Evolutionary conservation across 2,329 filamentous ascomycete species (phyloP).

Genomic region (Thyridium curvatum): DNA sequence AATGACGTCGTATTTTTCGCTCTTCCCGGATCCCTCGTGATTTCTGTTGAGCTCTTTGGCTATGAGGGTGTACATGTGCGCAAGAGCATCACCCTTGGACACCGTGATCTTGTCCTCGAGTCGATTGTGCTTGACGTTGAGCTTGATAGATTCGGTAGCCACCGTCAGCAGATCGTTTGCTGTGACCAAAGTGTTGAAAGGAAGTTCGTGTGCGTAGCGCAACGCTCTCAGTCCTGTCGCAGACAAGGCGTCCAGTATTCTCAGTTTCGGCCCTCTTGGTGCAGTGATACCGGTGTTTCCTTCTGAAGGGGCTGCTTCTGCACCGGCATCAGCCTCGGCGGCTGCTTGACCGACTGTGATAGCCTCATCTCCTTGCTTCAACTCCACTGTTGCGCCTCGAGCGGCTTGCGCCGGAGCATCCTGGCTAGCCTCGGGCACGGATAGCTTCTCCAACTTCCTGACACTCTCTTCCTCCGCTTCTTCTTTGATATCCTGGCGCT

Average conservation of each 20-base stretch:
- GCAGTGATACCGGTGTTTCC: conserved; percentile 10
- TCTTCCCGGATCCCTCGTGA: conserved; percentile 26
- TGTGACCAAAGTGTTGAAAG: conserved; percentile 73
- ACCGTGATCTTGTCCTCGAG: conserved; percentile 65
- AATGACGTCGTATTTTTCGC: conserved; percentile 77
- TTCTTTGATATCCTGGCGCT: conserved; percentile 30
- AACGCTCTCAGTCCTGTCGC: conserved; percentile 88
- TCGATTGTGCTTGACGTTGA: conserved; percentile 80
- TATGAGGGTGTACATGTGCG: conserved; percentile 79
- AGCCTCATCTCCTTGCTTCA: not conserved
- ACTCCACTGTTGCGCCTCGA: conserved; percentile 1
- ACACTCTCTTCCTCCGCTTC: conserved; percentile 32
- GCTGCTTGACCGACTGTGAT: conserved; percentile 2
- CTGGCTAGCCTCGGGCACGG: conserved; percentile 14
- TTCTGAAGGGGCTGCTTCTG: conserved; percentile 5
- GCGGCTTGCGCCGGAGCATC: conserved; percentile 6
- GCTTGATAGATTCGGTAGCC: conserved; percentile 73
- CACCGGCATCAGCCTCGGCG: conserved; percentile 1
- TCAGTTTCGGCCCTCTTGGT: conserved; percentile 48
- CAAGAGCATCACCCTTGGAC: conserved; percentile 75
- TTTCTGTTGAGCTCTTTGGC: conserved; percentile 43
- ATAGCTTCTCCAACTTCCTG: conserved; percentile 17
- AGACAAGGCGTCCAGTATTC: conserved; percentile 91
- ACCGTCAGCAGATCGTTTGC: conserved; percentile 82
- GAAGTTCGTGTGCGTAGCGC: conserved; percentile 86